phyloP scores from a whole-genome alignment of 2,329 filamentous ascomycete genomes.

The Phaeosphaeriaceae sp. region DNA sequence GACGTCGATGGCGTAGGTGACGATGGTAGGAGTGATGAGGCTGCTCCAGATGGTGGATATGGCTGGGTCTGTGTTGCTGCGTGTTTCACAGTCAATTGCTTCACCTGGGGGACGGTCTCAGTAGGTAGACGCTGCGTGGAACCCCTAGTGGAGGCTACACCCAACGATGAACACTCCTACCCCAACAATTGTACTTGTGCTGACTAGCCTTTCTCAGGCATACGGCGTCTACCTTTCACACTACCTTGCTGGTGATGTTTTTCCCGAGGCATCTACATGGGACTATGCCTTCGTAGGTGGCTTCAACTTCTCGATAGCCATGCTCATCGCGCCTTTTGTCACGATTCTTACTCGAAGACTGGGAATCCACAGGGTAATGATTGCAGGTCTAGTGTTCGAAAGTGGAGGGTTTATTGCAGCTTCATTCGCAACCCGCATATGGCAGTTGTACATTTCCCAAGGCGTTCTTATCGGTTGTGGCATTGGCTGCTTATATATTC shows the following conservation, averaged over 20 bases:
- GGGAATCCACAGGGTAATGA: conserved; percentile 39
- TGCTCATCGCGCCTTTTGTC: conserved; percentile 45
- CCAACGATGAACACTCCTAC: background rate
- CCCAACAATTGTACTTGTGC: background rate
- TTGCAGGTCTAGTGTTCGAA: conserved; percentile 42
- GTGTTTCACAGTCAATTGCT: conserved; percentile 17
- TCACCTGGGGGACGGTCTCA: conserved; percentile 27
- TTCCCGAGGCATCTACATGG: conserved; percentile 41
- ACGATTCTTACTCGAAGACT: conserved; percentile 35
- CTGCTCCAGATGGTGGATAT: conserved; percentile 23
- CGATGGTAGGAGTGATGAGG: background rate
- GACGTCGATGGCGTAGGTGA: background rate
- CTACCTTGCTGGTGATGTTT: conserved; percentile 47
- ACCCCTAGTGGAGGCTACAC: background rate
- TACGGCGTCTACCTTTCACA: conserved; percentile 55
- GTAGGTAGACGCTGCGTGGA: conserved; percentile 6
- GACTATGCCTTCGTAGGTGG: conserved; percentile 52
- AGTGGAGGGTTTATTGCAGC: conserved; percentile 46
- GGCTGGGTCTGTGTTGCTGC: conserved; percentile 23
- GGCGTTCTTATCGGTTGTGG: conserved; percentile 50
- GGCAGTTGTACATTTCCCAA: conserved; percentile 52
- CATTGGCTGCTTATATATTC: conserved; percentile 51
- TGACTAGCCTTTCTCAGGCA: conserved; percentile 13
- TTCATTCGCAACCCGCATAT: conserved; percentile 46
- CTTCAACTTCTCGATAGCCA: conserved; percentile 44